Conservation (phyloP, 2,329 filamentous ascomycete species). For the Trichophyton verrucosum region DNA sequence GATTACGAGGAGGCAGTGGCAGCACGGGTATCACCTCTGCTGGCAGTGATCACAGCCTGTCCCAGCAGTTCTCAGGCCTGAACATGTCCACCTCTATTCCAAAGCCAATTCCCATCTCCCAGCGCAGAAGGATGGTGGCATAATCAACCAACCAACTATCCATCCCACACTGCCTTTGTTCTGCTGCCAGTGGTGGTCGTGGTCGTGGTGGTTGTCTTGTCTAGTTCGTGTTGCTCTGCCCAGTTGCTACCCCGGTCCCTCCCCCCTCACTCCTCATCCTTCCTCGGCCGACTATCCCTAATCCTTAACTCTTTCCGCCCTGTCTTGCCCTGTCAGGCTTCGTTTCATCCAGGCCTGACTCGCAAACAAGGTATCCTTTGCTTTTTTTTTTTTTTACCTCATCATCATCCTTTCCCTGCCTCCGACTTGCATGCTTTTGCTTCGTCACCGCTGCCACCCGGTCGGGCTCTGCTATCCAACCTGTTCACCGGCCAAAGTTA, state of each 20-base stretch:
- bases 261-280: neutral
- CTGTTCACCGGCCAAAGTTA: too few species aligned
- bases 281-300: neutral
- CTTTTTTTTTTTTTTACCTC: neutral
- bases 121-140: conserved; percentile 9
- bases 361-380: neutral
- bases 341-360: neutral
- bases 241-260: neutral
- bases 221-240: neutral
- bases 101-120: conserved; percentile 14
- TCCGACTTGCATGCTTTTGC: neutral
- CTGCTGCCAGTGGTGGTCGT: too few species aligned
- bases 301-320: neutral
- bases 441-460: neutral
- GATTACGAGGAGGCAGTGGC: conserved; percentile 13
- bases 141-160: neutral
- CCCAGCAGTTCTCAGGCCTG: neutral
- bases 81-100: conserved; percentile 5
- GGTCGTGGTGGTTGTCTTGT: neutral
- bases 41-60: conserved; percentile 17
- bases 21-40: neutral
- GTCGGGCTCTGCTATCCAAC: neutral
- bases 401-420: neutral
- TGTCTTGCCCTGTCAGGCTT: neutral
- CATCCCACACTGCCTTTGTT: too few species aligned